A percentile compares a stretch with the other conserved stretches of the same genome.
These are phyloP conservation scores for Herpetospermum pedunculosum DNA, from an alignment of 306 rosid species.

Conservation along the genomic window DNA sequence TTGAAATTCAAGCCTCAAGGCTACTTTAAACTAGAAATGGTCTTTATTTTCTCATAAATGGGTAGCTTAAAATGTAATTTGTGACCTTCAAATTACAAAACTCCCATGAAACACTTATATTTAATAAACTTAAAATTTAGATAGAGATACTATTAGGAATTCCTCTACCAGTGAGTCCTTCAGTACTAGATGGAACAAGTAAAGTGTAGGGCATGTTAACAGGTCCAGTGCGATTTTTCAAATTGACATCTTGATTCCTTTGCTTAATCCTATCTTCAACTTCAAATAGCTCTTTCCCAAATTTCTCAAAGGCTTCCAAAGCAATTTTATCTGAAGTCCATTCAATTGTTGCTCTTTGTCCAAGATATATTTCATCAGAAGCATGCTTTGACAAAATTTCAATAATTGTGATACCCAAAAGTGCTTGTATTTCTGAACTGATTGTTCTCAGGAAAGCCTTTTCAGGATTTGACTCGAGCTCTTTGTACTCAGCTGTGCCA, in stretches of 20 bases:
- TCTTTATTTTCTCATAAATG: not conserved
- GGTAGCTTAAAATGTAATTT: not conserved
- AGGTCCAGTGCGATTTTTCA: conserved; percentile 49
- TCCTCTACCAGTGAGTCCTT: conserved; percentile 59
- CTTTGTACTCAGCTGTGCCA: conserved; percentile 37
- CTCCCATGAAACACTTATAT: not conserved
- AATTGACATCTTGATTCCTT: conserved; percentile 34
- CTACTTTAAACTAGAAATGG: not conserved
- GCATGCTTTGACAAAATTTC: conserved; percentile 69
- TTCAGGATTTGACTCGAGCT: conserved; percentile 37
- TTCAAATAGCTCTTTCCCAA: conserved; percentile 34
- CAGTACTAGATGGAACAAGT: conserved; percentile 39
- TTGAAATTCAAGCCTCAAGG: not conserved
- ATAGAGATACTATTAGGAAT: conserved; percentile 65
- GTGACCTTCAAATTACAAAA: not conserved
- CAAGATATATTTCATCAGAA: conserved; percentile 68
- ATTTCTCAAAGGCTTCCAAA: conserved; percentile 35
- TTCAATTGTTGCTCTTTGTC: conserved; percentile 42
- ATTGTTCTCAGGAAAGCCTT: conserved; percentile 54
- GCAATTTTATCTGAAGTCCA: conserved; percentile 55
- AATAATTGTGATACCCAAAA: conserved; percentile 46
- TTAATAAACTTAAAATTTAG: not conserved
- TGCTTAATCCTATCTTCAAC: conserved; percentile 23
- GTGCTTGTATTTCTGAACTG: conserved; percentile 33
- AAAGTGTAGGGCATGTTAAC: conserved; percentile 51